phyloP scores from a whole-genome alignment of 2,329 filamentous ascomycete species.

The Colletotrichum lindemuthianum region DNA sequence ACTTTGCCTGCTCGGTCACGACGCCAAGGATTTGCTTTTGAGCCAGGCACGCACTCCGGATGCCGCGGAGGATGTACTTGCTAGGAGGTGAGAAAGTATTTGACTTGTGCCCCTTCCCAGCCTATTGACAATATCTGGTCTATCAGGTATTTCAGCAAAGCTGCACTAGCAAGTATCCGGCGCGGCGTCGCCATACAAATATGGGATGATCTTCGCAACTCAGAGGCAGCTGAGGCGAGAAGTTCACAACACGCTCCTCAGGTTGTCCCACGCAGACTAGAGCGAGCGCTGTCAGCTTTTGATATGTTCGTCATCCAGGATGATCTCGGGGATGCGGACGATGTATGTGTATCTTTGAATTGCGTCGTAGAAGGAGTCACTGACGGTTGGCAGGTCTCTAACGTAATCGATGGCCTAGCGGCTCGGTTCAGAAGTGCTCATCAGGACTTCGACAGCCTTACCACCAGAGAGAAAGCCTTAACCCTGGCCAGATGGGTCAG shows the following conservation, averaged over 20 bases:
- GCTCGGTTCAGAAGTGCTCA: slow-evolving; percentile 62
- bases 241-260: slow-evolving; percentile 1
- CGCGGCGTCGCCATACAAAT: slow-evolving; percentile 80
- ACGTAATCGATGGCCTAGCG: slow-evolving; percentile 73
- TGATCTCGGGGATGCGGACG: slow-evolving; percentile 76
- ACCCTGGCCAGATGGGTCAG: slow-evolving; percentile 76
- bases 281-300: slow-evolving; percentile 81
- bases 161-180: slow-evolving; percentile 82
- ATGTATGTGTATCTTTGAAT: slow-evolving; percentile 59
- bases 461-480: slow-evolving; percentile 74
- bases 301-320: slow-evolving; percentile 89
- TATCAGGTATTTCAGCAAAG: slow-evolving; percentile 77
- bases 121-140: slow-evolving; percentile 11
- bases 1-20: slow-evolving; percentile 80
- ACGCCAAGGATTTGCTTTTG: slow-evolving; percentile 86
- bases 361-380: slow-evolving; percentile 24
- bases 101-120: slow-evolving; percentile 8
- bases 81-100: slow-evolving; percentile 65
- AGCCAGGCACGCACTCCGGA: slow-evolving; percentile 70
- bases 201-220: slow-evolving; percentile 68
- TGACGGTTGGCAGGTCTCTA: slow-evolving; percentile 60
- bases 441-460: slow-evolving; percentile 63
- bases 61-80: slow-evolving; percentile 76
- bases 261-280: slow-evolving; percentile 56
- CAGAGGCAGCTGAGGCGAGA: slow-evolving; percentile 8